phyloP scores from a whole-genome alignment of 495 filamentous ascomycete genomes.

The Podospora pseudopauciseta region DNA sequence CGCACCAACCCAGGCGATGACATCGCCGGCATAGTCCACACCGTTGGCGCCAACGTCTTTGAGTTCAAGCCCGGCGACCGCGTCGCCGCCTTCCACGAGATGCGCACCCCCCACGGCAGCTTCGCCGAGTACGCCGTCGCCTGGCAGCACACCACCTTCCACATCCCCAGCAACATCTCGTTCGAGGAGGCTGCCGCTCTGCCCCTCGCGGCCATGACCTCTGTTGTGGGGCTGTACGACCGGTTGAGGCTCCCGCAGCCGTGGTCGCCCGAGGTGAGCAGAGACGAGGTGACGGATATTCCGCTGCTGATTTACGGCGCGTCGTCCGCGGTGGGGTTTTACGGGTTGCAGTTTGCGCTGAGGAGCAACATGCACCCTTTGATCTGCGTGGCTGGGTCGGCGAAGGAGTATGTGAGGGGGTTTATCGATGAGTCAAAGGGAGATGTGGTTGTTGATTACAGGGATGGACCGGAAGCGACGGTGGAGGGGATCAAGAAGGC shows the following conservation, averaged over 20 bases:
- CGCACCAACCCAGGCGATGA: constrained; percentile 63
- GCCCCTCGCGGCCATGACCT: constrained; percentile 71
- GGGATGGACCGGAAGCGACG: constrained; percentile 54
- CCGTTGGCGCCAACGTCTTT: constrained; percentile 56
- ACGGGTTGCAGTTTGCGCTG: constrained; percentile 63
- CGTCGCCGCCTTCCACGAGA: constrained; percentile 67
- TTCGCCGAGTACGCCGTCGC: constrained; percentile 71
- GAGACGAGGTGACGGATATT: constrained; percentile 26
- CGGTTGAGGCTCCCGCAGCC: constrained; percentile 60
- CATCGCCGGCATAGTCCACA: constrained; percentile 64
- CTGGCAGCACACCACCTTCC: constrained; percentile 64
- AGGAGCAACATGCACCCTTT: constrained; percentile 68
- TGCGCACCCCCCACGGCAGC: constrained; percentile 49
- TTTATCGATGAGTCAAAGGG: constrained; percentile 63
- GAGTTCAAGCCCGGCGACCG: constrained; percentile 66
- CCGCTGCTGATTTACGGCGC: constrained; percentile 64
- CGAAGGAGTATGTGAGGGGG: constrained; percentile 51
- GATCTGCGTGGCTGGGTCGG: constrained; percentile 64
- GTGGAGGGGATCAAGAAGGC: constrained; percentile 50
- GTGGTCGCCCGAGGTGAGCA: constrained; percentile 48
- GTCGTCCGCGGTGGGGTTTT: constrained; percentile 63
- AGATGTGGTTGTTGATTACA: constrained; percentile 70
- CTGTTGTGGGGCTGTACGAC: constrained; percentile 60
- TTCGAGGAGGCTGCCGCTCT: constrained; percentile 75
- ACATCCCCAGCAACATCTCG: constrained; percentile 57